These are phyloP conservation scores for Rhodocollybia butyracea DNA, from an alignment of 768 basidiomycete species.

Conservation along the genomic window DNA sequence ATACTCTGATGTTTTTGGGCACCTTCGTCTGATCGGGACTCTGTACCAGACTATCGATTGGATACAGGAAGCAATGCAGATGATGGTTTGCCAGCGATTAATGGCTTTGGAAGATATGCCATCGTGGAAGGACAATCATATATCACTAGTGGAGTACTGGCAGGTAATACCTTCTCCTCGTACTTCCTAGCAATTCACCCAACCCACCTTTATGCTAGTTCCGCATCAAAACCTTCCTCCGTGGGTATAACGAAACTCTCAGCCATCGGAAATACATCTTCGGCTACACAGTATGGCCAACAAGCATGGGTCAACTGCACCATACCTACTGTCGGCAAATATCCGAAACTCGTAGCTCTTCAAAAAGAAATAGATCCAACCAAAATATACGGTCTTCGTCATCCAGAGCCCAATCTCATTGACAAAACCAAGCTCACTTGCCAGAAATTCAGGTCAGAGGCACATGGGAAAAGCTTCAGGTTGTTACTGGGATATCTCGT, in stretches of 20 bases:
- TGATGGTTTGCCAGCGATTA: not conserved
- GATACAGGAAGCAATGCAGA: not conserved
- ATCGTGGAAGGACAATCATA: not conserved
- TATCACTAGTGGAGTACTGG: no score
- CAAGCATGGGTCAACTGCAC: not conserved
- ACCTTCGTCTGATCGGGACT: no score
- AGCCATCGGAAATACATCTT: not conserved
- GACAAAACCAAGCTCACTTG: constrained; percentile 1
- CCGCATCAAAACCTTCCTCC: not conserved
- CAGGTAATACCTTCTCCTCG: no score
- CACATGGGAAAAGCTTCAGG: constrained; percentile 21
- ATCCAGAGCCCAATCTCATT: constrained; percentile 6
- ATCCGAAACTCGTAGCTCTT: not conserved
- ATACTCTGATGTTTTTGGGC: no score
- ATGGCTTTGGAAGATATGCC: not conserved
- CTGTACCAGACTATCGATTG: not conserved
- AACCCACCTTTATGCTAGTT: not conserved
- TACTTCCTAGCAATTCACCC: no score
- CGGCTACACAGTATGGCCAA: not conserved
- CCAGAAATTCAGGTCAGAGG: constrained; percentile 17
- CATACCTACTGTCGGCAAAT: no score
- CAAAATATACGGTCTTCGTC: not conserved
- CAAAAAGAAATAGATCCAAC: not conserved
- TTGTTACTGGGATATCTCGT: not conserved
- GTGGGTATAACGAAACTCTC: not conserved